Evolutionary conservation across 257 asterid species (phyloP).

Genomic region (Prunella vulgaris): DNA sequence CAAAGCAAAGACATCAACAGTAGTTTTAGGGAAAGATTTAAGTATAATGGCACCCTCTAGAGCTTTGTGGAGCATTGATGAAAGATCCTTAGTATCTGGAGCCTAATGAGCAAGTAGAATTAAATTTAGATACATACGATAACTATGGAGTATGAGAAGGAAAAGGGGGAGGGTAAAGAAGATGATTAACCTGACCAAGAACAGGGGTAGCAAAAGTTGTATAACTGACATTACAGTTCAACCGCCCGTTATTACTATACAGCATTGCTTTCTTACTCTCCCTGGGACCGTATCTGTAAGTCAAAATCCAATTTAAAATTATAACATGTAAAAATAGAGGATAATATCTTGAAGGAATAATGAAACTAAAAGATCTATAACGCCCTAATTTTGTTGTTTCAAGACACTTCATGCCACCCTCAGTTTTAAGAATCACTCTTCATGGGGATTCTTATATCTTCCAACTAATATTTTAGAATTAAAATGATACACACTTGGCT

Average conservation of each 20-base stretch:
- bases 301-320: constrained; percentile 16
- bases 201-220: constrained; percentile 69
- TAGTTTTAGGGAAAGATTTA: constrained; percentile 90
- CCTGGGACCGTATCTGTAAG: constrained; percentile 80
- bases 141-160: neutral
- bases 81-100: constrained; percentile 71
- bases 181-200: constrained; percentile 65
- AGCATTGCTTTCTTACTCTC: constrained; percentile 98
- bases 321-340: constrained; percentile 6
- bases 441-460: neutral
- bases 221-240: constrained; percentile 84
- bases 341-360: constrained; percentile 19
- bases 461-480: neutral
- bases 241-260: constrained; percentile 83
- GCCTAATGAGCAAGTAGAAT: constrained; percentile 36
- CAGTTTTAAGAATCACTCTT: neutral
- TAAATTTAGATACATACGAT: constrained; percentile 15
- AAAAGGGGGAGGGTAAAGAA: neutral
- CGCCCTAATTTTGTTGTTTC: neutral
- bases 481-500: neutral
- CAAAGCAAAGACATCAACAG: constrained; percentile 96
- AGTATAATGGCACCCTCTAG: constrained; percentile 88
- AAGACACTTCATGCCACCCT: neutral
- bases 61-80: constrained; percentile 90
- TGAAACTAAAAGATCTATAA: constrained; percentile 6